These are phyloP conservation scores for Plantago ovata DNA, from an alignment of 257 asterid species.

Conservation along the genomic window DNA sequence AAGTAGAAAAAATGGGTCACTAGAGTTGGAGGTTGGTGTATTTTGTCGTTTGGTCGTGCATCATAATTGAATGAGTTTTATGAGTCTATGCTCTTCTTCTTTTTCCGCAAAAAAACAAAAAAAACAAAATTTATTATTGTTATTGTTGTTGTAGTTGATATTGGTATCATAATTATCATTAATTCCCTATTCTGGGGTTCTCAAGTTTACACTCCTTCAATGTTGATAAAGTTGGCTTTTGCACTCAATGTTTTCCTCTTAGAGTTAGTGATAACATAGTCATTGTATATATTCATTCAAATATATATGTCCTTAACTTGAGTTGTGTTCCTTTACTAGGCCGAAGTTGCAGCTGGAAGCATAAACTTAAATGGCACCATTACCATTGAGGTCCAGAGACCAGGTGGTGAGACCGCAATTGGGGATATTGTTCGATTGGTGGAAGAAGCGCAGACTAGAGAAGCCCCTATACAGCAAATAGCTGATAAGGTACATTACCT, in stretches of 20 bases:
- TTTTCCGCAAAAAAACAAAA: too few species aligned
- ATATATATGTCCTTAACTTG: slow-evolving; percentile 7
- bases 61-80: too few species aligned
- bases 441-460: slow-evolving; percentile 97
- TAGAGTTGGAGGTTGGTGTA: not conserved
- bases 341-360: slow-evolving; percentile 95
- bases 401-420: slow-evolving; percentile 96
- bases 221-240: slow-evolving; percentile 11
- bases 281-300: not conserved
- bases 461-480: slow-evolving; percentile 95
- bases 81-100: too few species aligned
- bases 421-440: slow-evolving; percentile 97
- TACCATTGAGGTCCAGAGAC: slow-evolving; percentile 85
- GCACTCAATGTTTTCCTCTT: slow-evolving; percentile 9
- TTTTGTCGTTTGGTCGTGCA: too few species aligned
- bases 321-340: slow-evolving; percentile 44
- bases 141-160: too few species aligned
- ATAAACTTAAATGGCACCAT: slow-evolving; percentile 91
- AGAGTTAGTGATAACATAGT: not conserved
- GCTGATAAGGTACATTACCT: slow-evolving; percentile 81
- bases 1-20: slow-evolving; percentile 5
- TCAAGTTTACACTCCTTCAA: not conserved
- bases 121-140: too few species aligned
- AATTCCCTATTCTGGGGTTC: not conserved
- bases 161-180: not conserved